Percentiles rank a stretch among this genome's conserved stretches.
Evolutionary conservation across 306 rosid species (phyloP).

Genomic region (Chamaecrista fasciculata): DNA sequence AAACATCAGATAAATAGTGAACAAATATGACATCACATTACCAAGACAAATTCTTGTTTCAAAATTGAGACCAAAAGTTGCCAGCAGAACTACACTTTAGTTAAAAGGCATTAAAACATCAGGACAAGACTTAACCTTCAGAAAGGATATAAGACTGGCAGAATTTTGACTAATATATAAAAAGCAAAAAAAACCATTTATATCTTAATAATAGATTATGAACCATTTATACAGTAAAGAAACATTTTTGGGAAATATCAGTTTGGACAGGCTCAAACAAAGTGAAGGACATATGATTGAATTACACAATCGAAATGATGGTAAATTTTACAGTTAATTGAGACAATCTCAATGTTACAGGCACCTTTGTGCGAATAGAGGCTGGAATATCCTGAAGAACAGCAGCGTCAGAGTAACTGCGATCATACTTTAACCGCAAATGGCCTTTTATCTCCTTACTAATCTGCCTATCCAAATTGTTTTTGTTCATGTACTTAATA

Average conservation of each 20-base stretch:
- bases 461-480: conserved; percentile 42
- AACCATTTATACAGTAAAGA: neutral
- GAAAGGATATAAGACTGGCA: neutral
- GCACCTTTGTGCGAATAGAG: conserved; percentile 59
- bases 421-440: conserved; percentile 46
- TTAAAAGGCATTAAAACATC: neutral
- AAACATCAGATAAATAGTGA: neutral
- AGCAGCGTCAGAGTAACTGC: conserved; percentile 43
- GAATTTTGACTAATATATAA: neutral
- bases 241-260: neutral
- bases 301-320: neutral
- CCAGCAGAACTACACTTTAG: neutral
- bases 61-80: neutral
- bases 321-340: neutral
- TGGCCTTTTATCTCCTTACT: conserved; percentile 44
- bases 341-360: neutral
- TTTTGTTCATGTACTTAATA: conserved; percentile 45
- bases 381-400: conserved; percentile 61
- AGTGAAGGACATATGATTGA: neutral
- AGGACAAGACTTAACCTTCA: neutral
- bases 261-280: neutral
- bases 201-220: neutral
- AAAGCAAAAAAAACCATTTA: neutral
- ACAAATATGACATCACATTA: neutral
- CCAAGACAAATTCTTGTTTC: neutral